A percentile compares a stretch with the other conserved stretches of the same genome.
These are phyloP conservation scores for Clonostachys solani DNA, from an alignment of 2,329 filamentous ascomycete genomes.

Conservation along the genomic window DNA sequence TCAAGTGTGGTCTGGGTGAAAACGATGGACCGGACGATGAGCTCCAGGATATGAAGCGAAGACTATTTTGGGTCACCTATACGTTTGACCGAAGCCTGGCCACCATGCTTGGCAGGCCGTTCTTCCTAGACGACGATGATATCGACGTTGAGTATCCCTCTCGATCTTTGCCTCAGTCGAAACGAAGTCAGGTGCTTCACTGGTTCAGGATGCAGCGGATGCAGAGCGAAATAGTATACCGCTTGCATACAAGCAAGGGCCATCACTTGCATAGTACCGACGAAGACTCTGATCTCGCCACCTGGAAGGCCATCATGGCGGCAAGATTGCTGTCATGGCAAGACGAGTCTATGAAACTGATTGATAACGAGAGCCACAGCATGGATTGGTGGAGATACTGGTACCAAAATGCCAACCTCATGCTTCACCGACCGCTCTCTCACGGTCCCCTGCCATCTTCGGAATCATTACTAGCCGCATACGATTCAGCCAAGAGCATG, in stretches of 20 bases:
- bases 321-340: neutral
- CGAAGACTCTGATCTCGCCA: no score
- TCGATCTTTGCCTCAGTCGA: constrained; percentile 1
- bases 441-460: constrained; percentile 3
- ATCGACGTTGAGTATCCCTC: constrained; percentile 10
- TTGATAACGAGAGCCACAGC: neutral
- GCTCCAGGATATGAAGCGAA: constrained; percentile 7
- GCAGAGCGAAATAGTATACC: constrained; percentile 9
- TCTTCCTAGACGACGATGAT: constrained; percentile 11
- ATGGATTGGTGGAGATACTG: constrained; percentile 12
- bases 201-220: constrained; percentile 13
- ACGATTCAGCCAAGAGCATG: constrained; percentile 10
- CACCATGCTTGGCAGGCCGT: constrained; percentile 14
- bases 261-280: neutral
- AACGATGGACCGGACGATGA: constrained; percentile 1
- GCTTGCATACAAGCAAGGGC: neutral
- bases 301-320: neutral
- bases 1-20: neutral
- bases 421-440: constrained; percentile 11
- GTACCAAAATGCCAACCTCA: constrained; percentile 12
- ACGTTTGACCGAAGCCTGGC: constrained; percentile 12
- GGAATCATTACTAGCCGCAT: constrained; percentile 7
- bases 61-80: constrained; percentile 16
- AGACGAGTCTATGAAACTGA: neutral
- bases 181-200: constrained; percentile 8